phyloP scores from a whole-genome alignment of 2,329 filamentous ascomycete species.

The Verticillium isaacii region DNA sequence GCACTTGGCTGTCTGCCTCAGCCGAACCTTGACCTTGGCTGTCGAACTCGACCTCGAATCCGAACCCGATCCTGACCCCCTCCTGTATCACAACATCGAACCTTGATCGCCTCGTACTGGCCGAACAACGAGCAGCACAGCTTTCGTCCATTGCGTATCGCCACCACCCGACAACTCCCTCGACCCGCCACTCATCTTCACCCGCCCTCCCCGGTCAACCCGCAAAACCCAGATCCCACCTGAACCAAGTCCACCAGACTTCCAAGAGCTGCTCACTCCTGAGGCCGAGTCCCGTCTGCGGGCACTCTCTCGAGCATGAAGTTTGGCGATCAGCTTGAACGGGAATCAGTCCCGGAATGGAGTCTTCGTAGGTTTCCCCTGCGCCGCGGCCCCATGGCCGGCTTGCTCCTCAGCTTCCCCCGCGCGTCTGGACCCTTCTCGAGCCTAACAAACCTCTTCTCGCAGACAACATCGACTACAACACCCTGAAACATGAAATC shows the following conservation, averaged over 20 bases:
- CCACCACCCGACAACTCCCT: too few species aligned
- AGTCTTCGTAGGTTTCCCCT: conserved; percentile 55
- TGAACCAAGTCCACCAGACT: background rate
- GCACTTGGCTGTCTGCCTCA: background rate
- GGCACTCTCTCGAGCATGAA: conserved; percentile 50
- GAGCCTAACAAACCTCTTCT: background rate
- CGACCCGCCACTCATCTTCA: background rate
- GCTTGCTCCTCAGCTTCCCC: background rate
- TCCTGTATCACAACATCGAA: background rate
- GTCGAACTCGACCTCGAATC: background rate
- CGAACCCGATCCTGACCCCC: background rate
- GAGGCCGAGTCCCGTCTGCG: background rate
- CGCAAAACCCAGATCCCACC: background rate
- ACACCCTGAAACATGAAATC: conserved; percentile 79
- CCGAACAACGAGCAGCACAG: too few species aligned
- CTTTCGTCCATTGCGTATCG: too few species aligned
- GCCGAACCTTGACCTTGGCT: background rate
- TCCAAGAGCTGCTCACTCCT: background rate
- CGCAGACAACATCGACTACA: conserved; percentile 82
- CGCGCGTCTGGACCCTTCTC: background rate
- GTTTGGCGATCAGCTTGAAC: conserved; percentile 69
- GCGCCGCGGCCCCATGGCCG: background rate
- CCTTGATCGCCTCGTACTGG: too few species aligned
- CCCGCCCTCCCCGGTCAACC: background rate
- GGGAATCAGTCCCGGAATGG: conserved; percentile 78